These are phyloP conservation scores for Fusarium tupiense DNA, from an alignment of 2,329 filamentous ascomycete genomes.

Conservation along the genomic window DNA sequence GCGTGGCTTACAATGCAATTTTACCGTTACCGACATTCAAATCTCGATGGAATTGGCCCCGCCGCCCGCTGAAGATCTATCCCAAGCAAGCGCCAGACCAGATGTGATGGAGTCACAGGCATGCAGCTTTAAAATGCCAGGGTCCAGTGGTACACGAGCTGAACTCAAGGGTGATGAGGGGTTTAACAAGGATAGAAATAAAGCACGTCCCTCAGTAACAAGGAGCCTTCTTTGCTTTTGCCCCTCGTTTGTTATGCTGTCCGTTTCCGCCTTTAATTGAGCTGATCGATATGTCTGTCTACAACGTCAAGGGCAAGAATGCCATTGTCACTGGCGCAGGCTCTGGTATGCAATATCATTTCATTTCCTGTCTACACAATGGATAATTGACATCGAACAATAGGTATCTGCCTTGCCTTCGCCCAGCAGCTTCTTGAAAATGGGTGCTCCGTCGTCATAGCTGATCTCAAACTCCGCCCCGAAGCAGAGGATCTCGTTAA, in stretches of 20 bases:
- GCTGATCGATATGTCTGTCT: background rate
- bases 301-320: conserved; percentile 10
- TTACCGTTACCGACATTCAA: fast-evolving
- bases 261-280: background rate
- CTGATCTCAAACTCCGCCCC: background rate
- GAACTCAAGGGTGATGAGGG: background rate
- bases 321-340: conserved; percentile 24
- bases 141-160: background rate
- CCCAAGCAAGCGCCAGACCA: background rate
- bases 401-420: conserved; percentile 18
- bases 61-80: no score
- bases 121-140: background rate
- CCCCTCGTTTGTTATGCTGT: background rate
- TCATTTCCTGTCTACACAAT: fast-evolving
- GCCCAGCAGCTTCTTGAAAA: background rate
- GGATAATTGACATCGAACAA: background rate
- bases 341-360: background rate
- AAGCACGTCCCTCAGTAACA: background rate
- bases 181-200: background rate
- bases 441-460: background rate
- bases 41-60: background rate
- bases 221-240: background rate
- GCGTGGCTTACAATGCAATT: background rate
- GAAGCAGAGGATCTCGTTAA: background rate
- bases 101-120: background rate